phyloP scores from a whole-genome alignment of 495 filamentous ascomycete genomes.

The Sabuloglossum arenarium region DNA sequence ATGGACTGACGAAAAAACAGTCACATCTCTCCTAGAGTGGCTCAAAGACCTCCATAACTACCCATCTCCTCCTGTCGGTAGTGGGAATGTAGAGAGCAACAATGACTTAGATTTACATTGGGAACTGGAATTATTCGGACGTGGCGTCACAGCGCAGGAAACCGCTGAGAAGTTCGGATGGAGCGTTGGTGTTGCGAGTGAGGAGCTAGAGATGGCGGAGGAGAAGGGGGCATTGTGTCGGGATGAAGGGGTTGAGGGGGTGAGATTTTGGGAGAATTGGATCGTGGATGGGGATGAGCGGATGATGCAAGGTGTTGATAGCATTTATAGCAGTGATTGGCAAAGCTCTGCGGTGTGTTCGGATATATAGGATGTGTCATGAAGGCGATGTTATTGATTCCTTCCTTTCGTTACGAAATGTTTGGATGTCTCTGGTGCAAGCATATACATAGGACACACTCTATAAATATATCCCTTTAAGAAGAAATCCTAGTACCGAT shows the following conservation, averaged over 20 bases:
- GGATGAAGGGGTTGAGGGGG: conserved; percentile 64
- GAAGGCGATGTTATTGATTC: too few species aligned
- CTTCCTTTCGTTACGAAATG: too few species aligned
- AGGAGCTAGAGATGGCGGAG: conserved; percentile 94
- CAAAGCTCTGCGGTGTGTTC: too few species aligned
- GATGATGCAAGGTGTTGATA: not conserved
- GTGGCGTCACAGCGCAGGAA: conserved; percentile 77
- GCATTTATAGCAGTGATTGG: not conserved
- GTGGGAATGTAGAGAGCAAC: not conserved
- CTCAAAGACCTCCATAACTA: conserved; percentile 52
- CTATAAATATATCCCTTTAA: too few species aligned
- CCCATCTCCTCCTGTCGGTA: conserved; percentile 31
- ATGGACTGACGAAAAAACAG: conserved; percentile 78
- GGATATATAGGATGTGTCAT: too few species aligned
- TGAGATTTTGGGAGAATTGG: conserved; percentile 61
- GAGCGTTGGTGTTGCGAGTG: conserved; percentile 93
- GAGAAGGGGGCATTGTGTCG: conserved; percentile 65
- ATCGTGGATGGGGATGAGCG: not conserved
- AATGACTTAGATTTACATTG: conserved; percentile 34
- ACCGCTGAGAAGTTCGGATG: conserved; percentile 81
- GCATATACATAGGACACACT: too few species aligned
- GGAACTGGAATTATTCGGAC: conserved; percentile 59
- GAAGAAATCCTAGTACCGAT: too few species aligned
- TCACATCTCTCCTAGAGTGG: conserved; percentile 56
- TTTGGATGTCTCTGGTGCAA: too few species aligned